Evolutionary conservation across 768 basidiomycete genomes (phyloP).

Genomic region (Zangia roseola): DNA sequence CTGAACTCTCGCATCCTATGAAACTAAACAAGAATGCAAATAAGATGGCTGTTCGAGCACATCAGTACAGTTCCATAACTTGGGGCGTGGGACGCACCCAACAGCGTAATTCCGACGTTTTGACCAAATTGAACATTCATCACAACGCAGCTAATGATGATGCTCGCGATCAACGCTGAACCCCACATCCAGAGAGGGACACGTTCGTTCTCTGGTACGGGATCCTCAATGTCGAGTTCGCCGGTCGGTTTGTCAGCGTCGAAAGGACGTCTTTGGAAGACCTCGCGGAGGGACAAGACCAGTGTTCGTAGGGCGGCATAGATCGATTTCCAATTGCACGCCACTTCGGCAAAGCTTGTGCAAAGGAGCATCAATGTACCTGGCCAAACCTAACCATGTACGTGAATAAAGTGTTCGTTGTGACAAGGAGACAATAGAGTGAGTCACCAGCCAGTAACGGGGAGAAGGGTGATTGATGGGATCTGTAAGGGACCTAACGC

Average conservation of each 20-base stretch:
- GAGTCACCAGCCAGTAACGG: slow-evolving; percentile 50
- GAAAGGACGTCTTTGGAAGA: slow-evolving; percentile 1
- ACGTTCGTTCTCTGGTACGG: slow-evolving; percentile 52
- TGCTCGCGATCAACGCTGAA: slow-evolving; percentile 45
- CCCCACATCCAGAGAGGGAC: slow-evolving; percentile 59
- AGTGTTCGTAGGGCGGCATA: slow-evolving; percentile 5
- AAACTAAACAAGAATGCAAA: slow-evolving; percentile 67
- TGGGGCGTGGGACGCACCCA: slow-evolving; percentile 11
- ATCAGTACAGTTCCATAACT: background rate
- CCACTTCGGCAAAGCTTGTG: slow-evolving; percentile 35
- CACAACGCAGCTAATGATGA: slow-evolving; percentile 50
- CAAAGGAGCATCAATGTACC: slow-evolving; percentile 51
- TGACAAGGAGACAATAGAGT: background rate
- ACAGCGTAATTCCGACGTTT: slow-evolving; percentile 41
- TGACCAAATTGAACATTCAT: slow-evolving; percentile 53
- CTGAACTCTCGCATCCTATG: slow-evolving; percentile 60
- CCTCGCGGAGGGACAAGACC: slow-evolving; percentile 1
- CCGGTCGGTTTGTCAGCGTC: background rate
- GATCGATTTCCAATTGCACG: slow-evolving; percentile 24
- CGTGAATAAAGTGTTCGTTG: background rate
- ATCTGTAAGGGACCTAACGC: slow-evolving; percentile 41
- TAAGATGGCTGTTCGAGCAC: slow-evolving; percentile 37
- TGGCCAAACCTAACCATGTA: slow-evolving; percentile 21
- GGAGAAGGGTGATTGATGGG: slow-evolving; percentile 47
- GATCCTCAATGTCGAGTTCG: slow-evolving; percentile 46